Percentiles rank a stretch among this genome's conserved stretches.
phyloP scores from a whole-genome alignment of 805 yeast genomes.

The Limtongia smithiae region DNA sequence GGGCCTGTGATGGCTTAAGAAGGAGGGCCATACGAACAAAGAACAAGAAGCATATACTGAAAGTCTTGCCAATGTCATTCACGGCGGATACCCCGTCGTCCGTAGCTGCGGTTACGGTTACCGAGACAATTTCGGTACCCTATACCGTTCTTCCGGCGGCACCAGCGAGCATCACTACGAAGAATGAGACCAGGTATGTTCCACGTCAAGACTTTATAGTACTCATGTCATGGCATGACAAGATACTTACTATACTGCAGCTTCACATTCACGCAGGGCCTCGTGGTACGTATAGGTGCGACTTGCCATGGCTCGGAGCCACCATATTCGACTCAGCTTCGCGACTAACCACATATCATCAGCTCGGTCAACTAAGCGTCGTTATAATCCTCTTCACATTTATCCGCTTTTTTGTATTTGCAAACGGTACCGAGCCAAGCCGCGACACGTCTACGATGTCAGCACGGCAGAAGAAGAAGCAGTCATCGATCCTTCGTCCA shows the following conservation, averaged over 20 bases:
- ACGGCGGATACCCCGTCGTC: background rate
- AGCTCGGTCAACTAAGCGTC: conserved; percentile 43
- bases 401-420: conserved; percentile 43
- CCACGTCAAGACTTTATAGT: no score
- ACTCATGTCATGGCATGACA: no score
- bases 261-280: conserved; percentile 32
- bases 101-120: conserved; percentile 8
- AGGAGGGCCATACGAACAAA: no score
- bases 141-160: background rate
- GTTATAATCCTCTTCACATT: conserved; percentile 39
- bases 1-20: no score
- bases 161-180: background rate
- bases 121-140: conserved; percentile 12
- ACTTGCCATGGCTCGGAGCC: background rate
- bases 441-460: background rate
- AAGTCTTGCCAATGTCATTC: background rate
- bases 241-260: conserved; percentile 1
- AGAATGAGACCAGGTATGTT: background rate
- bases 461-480: conserved; percentile 17
- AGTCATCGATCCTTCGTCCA: conserved; percentile 28
- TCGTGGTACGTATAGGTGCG: conserved; percentile 15
- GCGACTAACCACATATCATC: background rate
- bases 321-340: no score
- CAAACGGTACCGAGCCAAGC: conserved; percentile 31
- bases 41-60: no score